Conservation (phyloP, 352 stramenopile genomes). For the Lagenidium giganteum region DNA sequence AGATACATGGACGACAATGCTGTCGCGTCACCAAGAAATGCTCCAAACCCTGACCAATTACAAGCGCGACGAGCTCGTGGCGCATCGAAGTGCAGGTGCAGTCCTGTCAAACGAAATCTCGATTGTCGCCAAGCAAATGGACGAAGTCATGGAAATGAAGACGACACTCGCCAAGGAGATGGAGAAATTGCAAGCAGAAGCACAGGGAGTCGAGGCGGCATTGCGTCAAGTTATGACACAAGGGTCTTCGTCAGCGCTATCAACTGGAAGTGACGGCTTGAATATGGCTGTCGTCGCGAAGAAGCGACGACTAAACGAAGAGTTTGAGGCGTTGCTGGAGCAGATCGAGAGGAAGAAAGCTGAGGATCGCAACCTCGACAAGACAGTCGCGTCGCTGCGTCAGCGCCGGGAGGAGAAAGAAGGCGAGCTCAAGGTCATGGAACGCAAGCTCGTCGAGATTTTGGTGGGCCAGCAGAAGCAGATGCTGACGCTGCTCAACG, state of each 20-base stretch:
- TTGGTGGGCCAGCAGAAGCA: constrained; percentile 83
- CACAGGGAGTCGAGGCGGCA: constrained; percentile 42
- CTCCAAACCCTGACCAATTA: constrained; percentile 70
- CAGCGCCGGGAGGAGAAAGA: constrained; percentile 65
- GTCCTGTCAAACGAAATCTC: constrained; percentile 72
- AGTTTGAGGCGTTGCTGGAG: constrained; percentile 73
- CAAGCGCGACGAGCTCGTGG: constrained; percentile 76
- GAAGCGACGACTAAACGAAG: constrained; percentile 78
- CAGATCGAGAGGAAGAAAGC: constrained; percentile 64
- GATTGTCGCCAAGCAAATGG: constrained; percentile 70
- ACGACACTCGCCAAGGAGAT: constrained; percentile 45
- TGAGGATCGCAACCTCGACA: constrained; percentile 52
- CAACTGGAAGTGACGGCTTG: constrained; percentile 17
- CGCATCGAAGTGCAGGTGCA: constrained; percentile 59
- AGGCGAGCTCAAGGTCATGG: constrained; percentile 64
- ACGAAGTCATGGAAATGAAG: constrained; percentile 69
- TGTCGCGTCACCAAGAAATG: constrained; percentile 51
- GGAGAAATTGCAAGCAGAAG: constrained; percentile 49
- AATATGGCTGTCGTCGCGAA: constrained; percentile 67
- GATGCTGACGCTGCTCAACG: constrained; percentile 46
- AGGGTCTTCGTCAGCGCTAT: constrained; percentile 13
- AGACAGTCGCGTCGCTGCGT: constrained; percentile 52
- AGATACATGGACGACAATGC: constrained; percentile 26
- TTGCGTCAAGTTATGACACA: constrained; percentile 63
- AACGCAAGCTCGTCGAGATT: constrained; percentile 80